Base-by-base conservation (phyloP, 208 protist species). In the Novymonas esmeraldas region DNA sequence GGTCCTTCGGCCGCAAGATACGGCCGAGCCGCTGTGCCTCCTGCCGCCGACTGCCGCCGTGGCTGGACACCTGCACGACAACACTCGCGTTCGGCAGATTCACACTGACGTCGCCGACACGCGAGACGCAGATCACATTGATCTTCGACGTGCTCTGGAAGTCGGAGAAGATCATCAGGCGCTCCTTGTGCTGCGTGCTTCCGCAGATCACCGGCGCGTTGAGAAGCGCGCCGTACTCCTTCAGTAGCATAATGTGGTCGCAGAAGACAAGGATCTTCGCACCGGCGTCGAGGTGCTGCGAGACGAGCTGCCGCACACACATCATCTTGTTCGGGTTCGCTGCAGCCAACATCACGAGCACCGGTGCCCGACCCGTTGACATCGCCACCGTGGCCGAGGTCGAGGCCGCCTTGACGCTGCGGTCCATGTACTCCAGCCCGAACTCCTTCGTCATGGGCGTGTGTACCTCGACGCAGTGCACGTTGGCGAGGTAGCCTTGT, bases 261-360 rank as follows among this genome's bases (percentile, higher is more conserved):
- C 90, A 98, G 84, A 99, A 99, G 49, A 99, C 97, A 14, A 99
- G 92, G 50, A 99, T 98, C 74, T 99, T 99, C 44, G 99, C 97
- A 6, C 93, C 94, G 33, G 80, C 76, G 9, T 66, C 69, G 22
- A 89, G 73, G 80, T 99, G 98, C 38, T 91, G 94, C 38, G 74
- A 64, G 20, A 99, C 96, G n/a, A 99, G 87, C 65, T 88, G 84
- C 36, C 78, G 70, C 38, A 94, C 86, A 54, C 89, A 96, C 14
- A 89, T 68, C 85, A 97, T 95, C 73, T 97, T 97, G 67, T 92
- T 81, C 10, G 93, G 91, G 61, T 97, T 97, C 6, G 90, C 79
- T 0, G 89, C 90, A 13, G 89, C 92, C 20, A 97, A 60, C 70
- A 93, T 78, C 16, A 92, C 79, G 24, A 96, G 75, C 22, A 84